Evolutionary conservation across 805 yeast genomes (phyloP).

Genomic region (Hanseniaspora guilliermondii): DNA sequence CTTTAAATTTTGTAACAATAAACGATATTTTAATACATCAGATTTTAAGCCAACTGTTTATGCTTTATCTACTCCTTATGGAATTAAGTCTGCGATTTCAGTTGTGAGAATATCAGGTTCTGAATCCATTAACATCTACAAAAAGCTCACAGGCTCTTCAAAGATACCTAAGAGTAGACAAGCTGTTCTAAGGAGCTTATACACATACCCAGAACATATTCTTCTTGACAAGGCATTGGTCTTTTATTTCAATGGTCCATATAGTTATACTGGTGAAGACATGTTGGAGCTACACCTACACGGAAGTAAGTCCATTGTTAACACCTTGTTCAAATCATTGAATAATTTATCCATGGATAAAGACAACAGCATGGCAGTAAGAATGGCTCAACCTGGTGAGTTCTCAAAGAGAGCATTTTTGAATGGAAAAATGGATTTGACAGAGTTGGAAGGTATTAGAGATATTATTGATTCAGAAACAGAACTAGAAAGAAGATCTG

Average conservation of each 20-base stretch:
- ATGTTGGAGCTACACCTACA: slow-evolving; percentile 79
- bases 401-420: slow-evolving; percentile 77
- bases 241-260: slow-evolving; percentile 56
- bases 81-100: slow-evolving; percentile 67
- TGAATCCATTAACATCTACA: slow-evolving; percentile 35
- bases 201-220: slow-evolving; percentile 22
- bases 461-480: slow-evolving; percentile 90
- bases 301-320: slow-evolving; percentile 81
- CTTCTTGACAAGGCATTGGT: slow-evolving; percentile 70
- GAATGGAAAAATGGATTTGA: slow-evolving; percentile 71
- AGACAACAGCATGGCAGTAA: slow-evolving; percentile 30
- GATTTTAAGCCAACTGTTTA: slow-evolving; percentile 55
- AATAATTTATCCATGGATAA: slow-evolving; percentile 36
- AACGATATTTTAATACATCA: neutral
- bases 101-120: slow-evolving; percentile 76
- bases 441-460: slow-evolving; percentile 81
- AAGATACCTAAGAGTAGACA: slow-evolving; percentile 36
- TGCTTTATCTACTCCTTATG: slow-evolving; percentile 77
- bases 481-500: slow-evolving; percentile 69
- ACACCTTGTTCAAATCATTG: slow-evolving; percentile 55
- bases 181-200: slow-evolving; percentile 50
- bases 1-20: neutral
- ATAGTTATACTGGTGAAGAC: slow-evolving; percentile 88
- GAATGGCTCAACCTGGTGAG: slow-evolving; percentile 90
- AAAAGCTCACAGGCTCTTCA: slow-evolving; percentile 33